Base-by-base conservation (phyloP, 768 basidiomycete genomes). In the Suillus variegatus region DNA sequence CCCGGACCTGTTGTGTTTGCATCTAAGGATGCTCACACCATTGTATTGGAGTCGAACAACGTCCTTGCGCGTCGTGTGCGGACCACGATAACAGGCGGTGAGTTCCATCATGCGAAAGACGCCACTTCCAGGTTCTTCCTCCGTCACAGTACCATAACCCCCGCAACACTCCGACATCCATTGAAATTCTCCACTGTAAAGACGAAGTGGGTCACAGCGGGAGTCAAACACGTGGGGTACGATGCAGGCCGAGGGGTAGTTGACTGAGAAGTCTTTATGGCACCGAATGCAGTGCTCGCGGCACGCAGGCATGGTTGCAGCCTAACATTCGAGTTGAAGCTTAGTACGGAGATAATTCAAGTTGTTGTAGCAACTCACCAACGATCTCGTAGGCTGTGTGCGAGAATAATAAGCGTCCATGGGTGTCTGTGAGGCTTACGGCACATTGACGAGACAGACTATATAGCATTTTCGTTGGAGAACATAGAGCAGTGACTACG, bases 111-210 rank as follows among this genome's bases (percentile, higher is more conserved):
- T 55, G 18, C 54, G 54, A 12, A 55, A 55, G 54, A 32, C 6
- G 10, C 54, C 54, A 55, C 54, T 55, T n/a, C 54, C 54, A 13
- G 54, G 54, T 55, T 35, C 54, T 55, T 55, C 54, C 32, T 55
- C 54, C 32, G 54, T 55, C 32, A 55, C 54, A 35, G 54, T 55
- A n/a, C 54, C 54, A n/a, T 55, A 55, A 10, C 54, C 54, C 20
- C 54, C 54, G 10, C 54, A 55, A n/a, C 54, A 55, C 20, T 55
- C 54, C 5, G 54, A 55, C 54, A 55, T 55, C 54, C 54, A 55
- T n/a, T 55, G 54, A 32, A 55, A 55, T 55, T 55, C 54, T 55
- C 54, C 54, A 55, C 54, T 55, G 32, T 55, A 13, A n/a, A 55
- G 54, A 55, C 54, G 54, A 35, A 55, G 54, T 35, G 54, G 54